Evolutionary conservation across 306 rosid genomes (phyloP).

Genomic region (Notholithocarpus densiflorus): DNA sequence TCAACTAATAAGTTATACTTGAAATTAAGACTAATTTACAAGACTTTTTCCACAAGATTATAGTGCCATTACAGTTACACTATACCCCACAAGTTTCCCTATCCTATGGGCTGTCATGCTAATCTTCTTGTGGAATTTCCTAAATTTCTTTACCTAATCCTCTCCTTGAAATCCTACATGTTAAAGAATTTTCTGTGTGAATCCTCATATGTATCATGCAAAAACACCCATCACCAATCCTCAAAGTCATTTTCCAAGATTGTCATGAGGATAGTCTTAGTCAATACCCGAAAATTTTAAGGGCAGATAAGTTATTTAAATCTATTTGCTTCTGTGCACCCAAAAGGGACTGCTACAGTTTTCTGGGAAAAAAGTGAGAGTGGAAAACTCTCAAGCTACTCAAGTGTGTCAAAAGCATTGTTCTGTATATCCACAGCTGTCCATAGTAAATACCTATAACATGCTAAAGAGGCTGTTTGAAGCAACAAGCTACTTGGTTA

Average conservation of each 20-base stretch:
- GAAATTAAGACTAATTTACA: too few relatives aligned
- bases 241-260: slow-evolving; percentile 38
- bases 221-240: slow-evolving; percentile 11
- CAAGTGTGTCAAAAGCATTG: slow-evolving; percentile 48
- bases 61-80: neutral
- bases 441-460: slow-evolving; percentile 21
- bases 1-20: too few relatives aligned
- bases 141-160: slow-evolving; percentile 53
- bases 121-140: slow-evolving; percentile 4
- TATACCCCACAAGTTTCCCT: neutral
- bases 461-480: slow-evolving; percentile 58
- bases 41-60: slow-evolving; percentile 25
- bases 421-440: slow-evolving; percentile 42
- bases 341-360: slow-evolving; percentile 30
- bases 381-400: slow-evolving; percentile 73
- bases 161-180: slow-evolving; percentile 19
- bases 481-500: slow-evolving; percentile 81
- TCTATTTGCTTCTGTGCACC: slow-evolving; percentile 19
- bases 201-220: slow-evolving; percentile 19
- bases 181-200: slow-evolving; percentile 10
- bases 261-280: slow-evolving; percentile 29
- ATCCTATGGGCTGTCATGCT: neutral
- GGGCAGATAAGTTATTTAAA: slow-evolving; percentile 33
- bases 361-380: slow-evolving; percentile 34
- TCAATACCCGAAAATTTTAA: slow-evolving; percentile 31